Evolutionary conservation across 1,284 basidiomycete genomes (phyloP).

Genomic region (Puccinia horiana): DNA sequence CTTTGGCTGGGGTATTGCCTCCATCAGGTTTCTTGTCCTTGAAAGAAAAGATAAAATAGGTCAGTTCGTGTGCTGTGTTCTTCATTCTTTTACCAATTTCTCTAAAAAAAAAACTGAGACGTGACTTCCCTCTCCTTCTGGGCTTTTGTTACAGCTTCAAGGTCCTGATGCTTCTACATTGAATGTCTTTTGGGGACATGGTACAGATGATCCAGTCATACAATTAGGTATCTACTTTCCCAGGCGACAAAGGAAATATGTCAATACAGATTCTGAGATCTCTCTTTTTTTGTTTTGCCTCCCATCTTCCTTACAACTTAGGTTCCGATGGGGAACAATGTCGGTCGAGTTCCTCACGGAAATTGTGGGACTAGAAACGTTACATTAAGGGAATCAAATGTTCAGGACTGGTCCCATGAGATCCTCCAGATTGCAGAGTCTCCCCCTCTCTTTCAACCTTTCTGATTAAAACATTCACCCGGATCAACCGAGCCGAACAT

Average conservation of each 20-base stretch:
- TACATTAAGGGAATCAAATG: no score
- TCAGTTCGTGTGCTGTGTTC: background rate
- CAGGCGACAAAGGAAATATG: background rate
- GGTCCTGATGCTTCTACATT: slow-evolving; percentile 21
- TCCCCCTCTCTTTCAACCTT: no score
- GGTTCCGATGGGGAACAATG: slow-evolving; percentile 34
- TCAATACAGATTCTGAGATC: background rate
- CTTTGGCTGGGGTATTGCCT: slow-evolving; percentile 17
- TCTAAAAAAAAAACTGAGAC: background rate
- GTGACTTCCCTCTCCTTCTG: background rate
- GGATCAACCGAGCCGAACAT: no score
- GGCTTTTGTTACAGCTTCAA: background rate
- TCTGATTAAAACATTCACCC: no score
- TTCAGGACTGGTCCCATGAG: no score
- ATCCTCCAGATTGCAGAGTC: no score
- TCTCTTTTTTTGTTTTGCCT: background rate
- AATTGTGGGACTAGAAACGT: slow-evolving; percentile 11
- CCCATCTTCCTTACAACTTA: background rate
- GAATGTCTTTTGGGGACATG: slow-evolving; percentile 46
- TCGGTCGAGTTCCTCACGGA: slow-evolving; percentile 31
- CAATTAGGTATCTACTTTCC: background rate
- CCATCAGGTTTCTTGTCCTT: slow-evolving; percentile 32
- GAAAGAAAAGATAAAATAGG: slow-evolving; percentile 35
- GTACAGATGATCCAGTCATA: slow-evolving; percentile 26
- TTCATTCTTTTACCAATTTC: background rate